Conservation (phyloP, 495 filamentous ascomycete genomes). For the Hypoxylon lienhwacheense region DNA sequence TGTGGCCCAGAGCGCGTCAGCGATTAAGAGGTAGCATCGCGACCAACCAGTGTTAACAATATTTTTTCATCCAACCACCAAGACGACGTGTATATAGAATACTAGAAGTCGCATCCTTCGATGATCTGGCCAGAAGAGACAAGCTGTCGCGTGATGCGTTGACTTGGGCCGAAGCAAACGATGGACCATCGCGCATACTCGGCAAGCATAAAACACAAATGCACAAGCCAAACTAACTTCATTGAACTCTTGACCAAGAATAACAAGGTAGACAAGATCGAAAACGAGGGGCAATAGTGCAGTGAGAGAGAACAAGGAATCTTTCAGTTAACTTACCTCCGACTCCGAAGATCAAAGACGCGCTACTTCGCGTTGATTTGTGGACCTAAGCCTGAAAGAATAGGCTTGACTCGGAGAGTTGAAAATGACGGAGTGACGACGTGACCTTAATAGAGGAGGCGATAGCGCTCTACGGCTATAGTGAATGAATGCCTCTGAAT, state of each 20-base stretch:
- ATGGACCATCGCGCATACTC: no score
- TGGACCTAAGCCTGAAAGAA: not conserved
- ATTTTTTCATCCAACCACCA: not conserved
- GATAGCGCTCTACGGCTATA: no score
- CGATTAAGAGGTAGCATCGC: not conserved
- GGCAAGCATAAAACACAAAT: no score
- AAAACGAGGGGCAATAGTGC: not conserved
- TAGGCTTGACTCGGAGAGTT: not conserved
- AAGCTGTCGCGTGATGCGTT: no score
- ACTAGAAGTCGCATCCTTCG: not conserved
- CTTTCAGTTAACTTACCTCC: conserved; percentile 15
- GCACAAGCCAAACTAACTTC: no score
- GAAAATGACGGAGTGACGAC: not conserved
- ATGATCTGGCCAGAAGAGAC: no score
- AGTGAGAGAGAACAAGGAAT: not conserved
- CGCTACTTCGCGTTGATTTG: conserved; percentile 7
- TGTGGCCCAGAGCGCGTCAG: not conserved
- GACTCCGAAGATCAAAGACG: conserved; percentile 12
- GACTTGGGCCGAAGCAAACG: not conserved
- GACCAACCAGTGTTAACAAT: not conserved
- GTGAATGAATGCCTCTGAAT: not conserved
- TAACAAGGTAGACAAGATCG: no score
- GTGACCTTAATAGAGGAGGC: not conserved
- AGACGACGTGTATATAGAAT: not conserved
- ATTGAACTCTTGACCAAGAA: no score